Conservation (phyloP, 306 rosid genomes). For the Urtica urens region DNA sequence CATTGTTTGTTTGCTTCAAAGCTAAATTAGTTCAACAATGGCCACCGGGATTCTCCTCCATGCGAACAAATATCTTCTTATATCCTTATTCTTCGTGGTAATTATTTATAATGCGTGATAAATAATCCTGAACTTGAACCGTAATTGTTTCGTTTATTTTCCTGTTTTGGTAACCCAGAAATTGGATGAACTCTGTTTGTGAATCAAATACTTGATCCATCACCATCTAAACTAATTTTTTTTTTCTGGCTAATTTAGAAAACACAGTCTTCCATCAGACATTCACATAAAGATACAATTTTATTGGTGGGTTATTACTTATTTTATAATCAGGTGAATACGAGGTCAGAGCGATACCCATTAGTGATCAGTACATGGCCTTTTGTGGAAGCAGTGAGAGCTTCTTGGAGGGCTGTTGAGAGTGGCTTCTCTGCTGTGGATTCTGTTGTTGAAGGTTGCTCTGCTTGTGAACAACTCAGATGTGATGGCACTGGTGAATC, state of each 20-base stretch:
- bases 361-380: conserved; percentile 95
- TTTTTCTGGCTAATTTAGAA: too few species aligned
- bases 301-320: background rate
- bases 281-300: background rate
- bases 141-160: too few species aligned
- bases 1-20: too few species aligned
- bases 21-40: too few species aligned
- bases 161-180: too few species aligned
- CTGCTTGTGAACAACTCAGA: conserved; percentile 75
- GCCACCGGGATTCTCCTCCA: conserved; percentile 4
- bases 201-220: too few species aligned
- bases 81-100: conserved; percentile 15
- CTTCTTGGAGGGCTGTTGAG: conserved; percentile 71
- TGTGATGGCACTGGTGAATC: conserved; percentile 93
- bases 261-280: background rate
- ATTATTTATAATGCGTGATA: background rate
- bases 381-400: conserved; percentile 77
- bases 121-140: background rate
- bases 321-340: conserved; percentile 36
- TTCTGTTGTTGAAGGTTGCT: conserved; percentile 85
- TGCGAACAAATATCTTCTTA: background rate
- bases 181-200: too few species aligned
- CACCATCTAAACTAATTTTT: too few species aligned
- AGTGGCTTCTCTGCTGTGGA: conserved; percentile 66
- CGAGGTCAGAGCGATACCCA: conserved; percentile 35